Conservation (phyloP, 306 rosid genomes). For the Crotalaria pallida region DNA sequence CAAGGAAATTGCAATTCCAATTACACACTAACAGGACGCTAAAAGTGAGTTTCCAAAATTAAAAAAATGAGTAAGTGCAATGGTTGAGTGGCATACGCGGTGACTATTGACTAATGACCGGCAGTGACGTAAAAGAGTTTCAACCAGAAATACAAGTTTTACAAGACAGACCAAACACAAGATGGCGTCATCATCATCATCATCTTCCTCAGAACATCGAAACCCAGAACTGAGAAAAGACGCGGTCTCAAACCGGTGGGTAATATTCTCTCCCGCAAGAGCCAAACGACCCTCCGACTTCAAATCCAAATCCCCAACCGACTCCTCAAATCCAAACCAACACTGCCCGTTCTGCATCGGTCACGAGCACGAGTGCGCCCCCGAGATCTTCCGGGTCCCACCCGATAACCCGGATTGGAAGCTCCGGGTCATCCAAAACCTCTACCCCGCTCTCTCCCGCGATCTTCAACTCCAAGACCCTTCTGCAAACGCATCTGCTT, state of each 20-base stretch:
- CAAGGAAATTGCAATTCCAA: too few relatives aligned
- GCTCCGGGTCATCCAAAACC: constrained; percentile 71
- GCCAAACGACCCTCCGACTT: constrained; percentile 73
- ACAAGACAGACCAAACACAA: too few relatives aligned
- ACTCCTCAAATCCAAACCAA: constrained; percentile 26
- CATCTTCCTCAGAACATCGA: constrained; percentile 12
- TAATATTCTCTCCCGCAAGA: constrained; percentile 70
- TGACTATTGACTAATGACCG: too few relatives aligned
- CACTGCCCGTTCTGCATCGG: constrained; percentile 80
- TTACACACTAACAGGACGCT: too few relatives aligned
- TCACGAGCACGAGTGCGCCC: constrained; percentile 72
- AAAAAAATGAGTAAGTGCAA: too few relatives aligned
- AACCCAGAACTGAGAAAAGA: constrained; percentile 55
- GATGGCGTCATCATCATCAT: too few relatives aligned
- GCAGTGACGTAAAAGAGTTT: too few relatives aligned
- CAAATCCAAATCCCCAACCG: constrained; percentile 54
- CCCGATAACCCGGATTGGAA: constrained; percentile 48
- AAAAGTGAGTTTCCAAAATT: too few relatives aligned
- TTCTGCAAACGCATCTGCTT: neutral
- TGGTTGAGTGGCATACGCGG: too few relatives aligned
- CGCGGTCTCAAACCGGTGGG: constrained; percentile 58
- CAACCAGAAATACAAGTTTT: too few relatives aligned
- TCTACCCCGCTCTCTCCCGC: constrained; percentile 68
- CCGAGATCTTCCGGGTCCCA: constrained; percentile 76
- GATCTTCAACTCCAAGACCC: neutral